These are phyloP conservation scores for Geranium incanum DNA, from an alignment of 441 rosid genomes.

Conservation along the genomic window DNA sequence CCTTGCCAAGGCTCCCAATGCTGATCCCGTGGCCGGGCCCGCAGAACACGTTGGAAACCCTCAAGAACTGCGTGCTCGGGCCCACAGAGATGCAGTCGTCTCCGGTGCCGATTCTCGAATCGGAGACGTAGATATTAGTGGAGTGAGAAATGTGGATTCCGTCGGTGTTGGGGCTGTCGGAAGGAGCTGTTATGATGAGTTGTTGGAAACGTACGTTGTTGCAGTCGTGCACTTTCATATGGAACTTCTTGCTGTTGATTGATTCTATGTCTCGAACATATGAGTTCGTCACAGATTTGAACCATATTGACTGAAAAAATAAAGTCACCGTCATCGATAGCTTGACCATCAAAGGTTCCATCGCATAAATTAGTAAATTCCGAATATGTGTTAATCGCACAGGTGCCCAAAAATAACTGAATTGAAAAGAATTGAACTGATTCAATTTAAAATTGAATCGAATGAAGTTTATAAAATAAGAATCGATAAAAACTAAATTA, in stretches of 20 bases:
- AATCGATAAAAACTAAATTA: background rate
- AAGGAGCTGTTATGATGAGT: slow-evolving; percentile 33
- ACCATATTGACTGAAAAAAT: slow-evolving; percentile 17
- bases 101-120: slow-evolving; percentile 25
- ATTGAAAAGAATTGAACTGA: background rate
- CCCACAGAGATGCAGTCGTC: slow-evolving; percentile 37
- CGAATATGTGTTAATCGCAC: too few relatives aligned
- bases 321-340: background rate
- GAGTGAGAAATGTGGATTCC: slow-evolving; percentile 52
- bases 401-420: too few relatives aligned
- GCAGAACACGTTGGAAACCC: slow-evolving; percentile 27
- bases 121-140: slow-evolving; percentile 24
- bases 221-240: slow-evolving; percentile 15
- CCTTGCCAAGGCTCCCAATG: slow-evolving; percentile 38
- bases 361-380: background rate
- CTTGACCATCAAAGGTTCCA: too few relatives aligned
- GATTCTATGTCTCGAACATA: slow-evolving; percentile 12
- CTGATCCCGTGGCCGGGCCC: slow-evolving; percentile 20
- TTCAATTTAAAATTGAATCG: background rate
- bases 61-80: slow-evolving; percentile 24
- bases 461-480: background rate
- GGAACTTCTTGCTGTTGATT: slow-evolving; percentile 26
- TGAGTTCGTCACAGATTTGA: slow-evolving; percentile 20
- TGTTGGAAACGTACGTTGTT: background rate
- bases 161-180: slow-evolving; percentile 41